phyloP scores from a whole-genome alignment of 441 rosid species.

The Erodium chrysanthum region DNA sequence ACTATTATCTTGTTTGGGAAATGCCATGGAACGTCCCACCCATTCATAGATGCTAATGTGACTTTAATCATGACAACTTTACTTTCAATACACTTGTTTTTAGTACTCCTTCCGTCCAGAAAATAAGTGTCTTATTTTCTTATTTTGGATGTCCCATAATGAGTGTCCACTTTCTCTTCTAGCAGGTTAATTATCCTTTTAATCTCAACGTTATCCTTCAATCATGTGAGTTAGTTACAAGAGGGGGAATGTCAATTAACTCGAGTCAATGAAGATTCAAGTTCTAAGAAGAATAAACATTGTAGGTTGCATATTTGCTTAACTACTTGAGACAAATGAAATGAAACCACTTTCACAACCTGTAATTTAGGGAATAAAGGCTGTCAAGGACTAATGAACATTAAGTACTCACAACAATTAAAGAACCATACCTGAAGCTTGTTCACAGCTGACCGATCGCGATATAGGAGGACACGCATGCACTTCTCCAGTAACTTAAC shows the following conservation, averaged over 20 bases:
- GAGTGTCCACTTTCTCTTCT: background rate
- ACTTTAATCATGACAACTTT: background rate
- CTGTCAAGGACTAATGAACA: background rate
- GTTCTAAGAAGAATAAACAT: background rate
- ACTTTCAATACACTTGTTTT: background rate
- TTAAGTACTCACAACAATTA: conserved; percentile 7
- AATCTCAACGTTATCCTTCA: background rate
- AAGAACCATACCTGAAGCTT: conserved; percentile 73
- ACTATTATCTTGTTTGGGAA: background rate
- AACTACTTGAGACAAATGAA: background rate
- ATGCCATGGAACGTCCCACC: background rate
- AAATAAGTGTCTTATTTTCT: background rate
- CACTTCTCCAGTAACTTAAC: conserved; percentile 87
- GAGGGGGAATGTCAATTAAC: background rate
- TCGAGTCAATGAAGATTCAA: background rate
- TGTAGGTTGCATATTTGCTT: background rate
- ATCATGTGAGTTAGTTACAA: background rate
- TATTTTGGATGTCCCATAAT: no score
- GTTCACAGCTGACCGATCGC: conserved; percentile 87
- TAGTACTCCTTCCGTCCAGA: background rate
- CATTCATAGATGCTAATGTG: background rate
- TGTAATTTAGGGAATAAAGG: background rate
- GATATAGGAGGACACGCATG: conserved; percentile 93
- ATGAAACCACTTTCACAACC: background rate
- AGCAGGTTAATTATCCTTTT: background rate